phyloP scores from a whole-genome alignment of 176 grass and related monocot species.

The Canna indica region DNA sequence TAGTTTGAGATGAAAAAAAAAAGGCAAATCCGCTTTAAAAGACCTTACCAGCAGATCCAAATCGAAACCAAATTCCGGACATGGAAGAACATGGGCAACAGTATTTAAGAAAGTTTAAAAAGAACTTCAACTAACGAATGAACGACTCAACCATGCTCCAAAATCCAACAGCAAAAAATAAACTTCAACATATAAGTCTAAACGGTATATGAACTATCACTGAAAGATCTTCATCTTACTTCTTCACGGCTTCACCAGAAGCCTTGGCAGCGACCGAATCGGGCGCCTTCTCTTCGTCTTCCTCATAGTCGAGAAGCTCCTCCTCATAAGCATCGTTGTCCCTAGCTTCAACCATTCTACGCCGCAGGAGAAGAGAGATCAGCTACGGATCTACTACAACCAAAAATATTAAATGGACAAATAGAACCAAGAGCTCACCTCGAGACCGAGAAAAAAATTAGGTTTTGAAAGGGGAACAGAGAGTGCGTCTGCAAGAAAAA shows the following conservation, averaged over 20 bases:
- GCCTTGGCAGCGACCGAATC: conserved; percentile 65
- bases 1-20: neutral
- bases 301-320: conserved; percentile 98
- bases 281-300: conserved; percentile 78
- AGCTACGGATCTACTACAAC: conserved; percentile 1
- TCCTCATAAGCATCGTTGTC: conserved; percentile 90
- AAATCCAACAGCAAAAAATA: too few relatives aligned
- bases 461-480: neutral
- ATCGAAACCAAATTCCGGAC: neutral
- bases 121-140: too few relatives aligned
- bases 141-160: too few relatives aligned
- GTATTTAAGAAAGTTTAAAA: too few relatives aligned
- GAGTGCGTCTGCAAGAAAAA: neutral
- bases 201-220: neutral
- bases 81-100: neutral
- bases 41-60: neutral
- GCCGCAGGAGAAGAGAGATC: neutral
- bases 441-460: neutral
- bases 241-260: conserved; percentile 52
- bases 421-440: neutral
- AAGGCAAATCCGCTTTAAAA: neutral
- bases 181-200: neutral
- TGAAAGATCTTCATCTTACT: conserved; percentile 27
- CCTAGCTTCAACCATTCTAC: conserved; percentile 83
- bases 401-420: neutral